Evolutionary conservation across 2,329 filamentous ascomycete species (phyloP).

Genomic region (Pyricularia sp.): DNA sequence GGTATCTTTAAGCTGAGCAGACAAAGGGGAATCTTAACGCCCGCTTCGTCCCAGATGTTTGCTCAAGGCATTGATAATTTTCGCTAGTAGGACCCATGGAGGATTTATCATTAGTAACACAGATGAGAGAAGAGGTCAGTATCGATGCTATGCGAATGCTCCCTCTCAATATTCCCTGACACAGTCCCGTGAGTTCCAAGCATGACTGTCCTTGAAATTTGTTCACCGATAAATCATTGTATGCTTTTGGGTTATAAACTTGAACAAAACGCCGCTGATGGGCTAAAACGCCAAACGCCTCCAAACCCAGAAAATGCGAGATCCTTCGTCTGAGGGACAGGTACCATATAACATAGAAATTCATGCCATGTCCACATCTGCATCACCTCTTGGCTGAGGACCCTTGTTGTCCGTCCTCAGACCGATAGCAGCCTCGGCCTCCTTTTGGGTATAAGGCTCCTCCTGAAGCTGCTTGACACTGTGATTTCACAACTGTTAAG

Average conservation of each 20-base stretch:
- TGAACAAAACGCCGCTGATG: not conserved
- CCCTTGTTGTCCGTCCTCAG: conserved; percentile 2
- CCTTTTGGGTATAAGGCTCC: conserved; percentile 73
- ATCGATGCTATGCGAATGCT: not conserved
- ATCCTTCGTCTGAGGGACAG: not conserved
- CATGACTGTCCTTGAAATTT: not conserved
- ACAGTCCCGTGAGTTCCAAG: not conserved
- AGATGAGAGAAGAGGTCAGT: not conserved
- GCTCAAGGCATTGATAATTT: not conserved
- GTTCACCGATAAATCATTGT: not conserved
- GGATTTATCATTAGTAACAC: not conserved
- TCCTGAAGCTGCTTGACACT: conserved; percentile 74
- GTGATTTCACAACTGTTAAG: conserved; percentile 13
- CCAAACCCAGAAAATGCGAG: not conserved
- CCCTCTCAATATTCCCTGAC: not conserved
- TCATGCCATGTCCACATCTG: conserved; percentile 8
- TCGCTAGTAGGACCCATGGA: not conserved
- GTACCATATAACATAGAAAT: not conserved
- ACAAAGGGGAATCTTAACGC: not conserved
- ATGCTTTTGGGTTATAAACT: not conserved
- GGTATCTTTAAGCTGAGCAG: too few species aligned
- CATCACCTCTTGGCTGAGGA: not conserved
- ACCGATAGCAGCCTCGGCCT: conserved; percentile 70
- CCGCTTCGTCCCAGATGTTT: not conserved
- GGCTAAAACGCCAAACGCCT: not conserved